These are phyloP conservation scores for Psilocybe cyanescens DNA, from an alignment of 768 basidiomycete species.

Conservation along the genomic window DNA sequence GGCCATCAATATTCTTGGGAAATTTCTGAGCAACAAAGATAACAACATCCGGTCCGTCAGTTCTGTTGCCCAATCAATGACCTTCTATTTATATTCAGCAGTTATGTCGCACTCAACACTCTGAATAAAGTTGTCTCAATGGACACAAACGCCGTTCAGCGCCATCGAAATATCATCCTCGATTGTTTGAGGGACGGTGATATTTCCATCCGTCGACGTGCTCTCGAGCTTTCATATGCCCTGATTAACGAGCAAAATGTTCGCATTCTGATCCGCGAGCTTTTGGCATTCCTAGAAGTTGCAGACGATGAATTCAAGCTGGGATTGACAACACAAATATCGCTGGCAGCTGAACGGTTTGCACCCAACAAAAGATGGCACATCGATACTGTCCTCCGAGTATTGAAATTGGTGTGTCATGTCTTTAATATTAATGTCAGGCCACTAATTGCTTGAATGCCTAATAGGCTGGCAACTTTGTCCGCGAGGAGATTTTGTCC, in stretches of 20 bases:
- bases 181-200: slow-evolving; percentile 99
- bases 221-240: slow-evolving; percentile 95
- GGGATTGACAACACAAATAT: slow-evolving; percentile 97
- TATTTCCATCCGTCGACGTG: slow-evolving; percentile 96
- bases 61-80: neutral
- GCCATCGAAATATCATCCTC: slow-evolving; percentile 97
- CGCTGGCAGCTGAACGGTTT: slow-evolving; percentile 92
- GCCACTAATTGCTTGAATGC: neutral
- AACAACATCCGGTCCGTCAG: slow-evolving; percentile 91
- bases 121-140: slow-evolving; percentile 98
- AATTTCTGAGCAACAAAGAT: slow-evolving; percentile 96
- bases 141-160: slow-evolving; percentile 97
- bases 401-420: slow-evolving; percentile 80
- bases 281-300: slow-evolving; percentile 95
- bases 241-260: slow-evolving; percentile 96
- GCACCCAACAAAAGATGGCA: slow-evolving; percentile 99
- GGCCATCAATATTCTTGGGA: slow-evolving; percentile 99
- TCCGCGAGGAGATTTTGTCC: slow-evolving; percentile 93
- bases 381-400: slow-evolving; percentile 94
- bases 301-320: slow-evolving; percentile 99
- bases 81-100: slow-evolving; percentile 32
- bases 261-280: slow-evolving; percentile 87
- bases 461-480: slow-evolving; percentile 92
- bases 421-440: neutral
- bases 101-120: slow-evolving; percentile 97